These are phyloP conservation scores for Chlamydomonas reinhardtii DNA, from an alignment of 163 green algal species.

Conservation along the genomic window DNA sequence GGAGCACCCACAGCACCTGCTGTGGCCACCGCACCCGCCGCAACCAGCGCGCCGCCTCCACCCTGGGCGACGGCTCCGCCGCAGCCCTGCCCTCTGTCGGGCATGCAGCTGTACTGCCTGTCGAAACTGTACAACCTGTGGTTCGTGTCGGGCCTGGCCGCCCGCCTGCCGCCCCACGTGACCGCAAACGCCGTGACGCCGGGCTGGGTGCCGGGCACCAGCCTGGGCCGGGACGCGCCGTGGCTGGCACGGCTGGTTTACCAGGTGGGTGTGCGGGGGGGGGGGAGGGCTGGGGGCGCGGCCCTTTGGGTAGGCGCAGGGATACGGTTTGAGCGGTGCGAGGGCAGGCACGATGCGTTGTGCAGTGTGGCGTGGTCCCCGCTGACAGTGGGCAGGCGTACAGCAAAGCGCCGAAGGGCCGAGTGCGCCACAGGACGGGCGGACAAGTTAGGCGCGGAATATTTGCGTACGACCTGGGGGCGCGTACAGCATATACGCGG, in stretches of 20 bases:
- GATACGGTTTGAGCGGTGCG: too few relatives aligned
- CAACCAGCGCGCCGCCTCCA: background rate
- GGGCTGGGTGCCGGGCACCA: constrained; percentile 36
- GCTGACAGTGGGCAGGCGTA: too few relatives aligned
- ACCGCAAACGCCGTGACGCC: constrained; percentile 41
- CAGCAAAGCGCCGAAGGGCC: too few relatives aligned
- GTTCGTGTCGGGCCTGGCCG: constrained; percentile 21
- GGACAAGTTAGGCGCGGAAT: too few relatives aligned
- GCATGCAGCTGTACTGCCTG: constrained; percentile 42
- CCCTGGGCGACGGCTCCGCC: background rate
- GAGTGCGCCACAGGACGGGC: too few relatives aligned
- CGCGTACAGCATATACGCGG: too few relatives aligned
- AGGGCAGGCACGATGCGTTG: background rate
- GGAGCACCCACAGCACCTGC: background rate
- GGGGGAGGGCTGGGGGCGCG: background rate
- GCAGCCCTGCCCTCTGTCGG: background rate
- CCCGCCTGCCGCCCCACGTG: constrained; percentile 5
- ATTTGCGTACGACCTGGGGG: too few relatives aligned
- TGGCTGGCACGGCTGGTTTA: constrained; percentile 18
- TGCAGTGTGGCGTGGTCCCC: too few relatives aligned
- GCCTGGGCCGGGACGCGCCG: constrained; percentile 12
- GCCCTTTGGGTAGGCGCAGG: too few relatives aligned
- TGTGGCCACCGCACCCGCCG: background rate
- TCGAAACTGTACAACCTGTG: constrained; percentile 54
- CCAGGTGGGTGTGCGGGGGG: background rate